Base-by-base conservation (phyloP, 164 flowering plant species). In the Taxillus chinensis region DNA sequence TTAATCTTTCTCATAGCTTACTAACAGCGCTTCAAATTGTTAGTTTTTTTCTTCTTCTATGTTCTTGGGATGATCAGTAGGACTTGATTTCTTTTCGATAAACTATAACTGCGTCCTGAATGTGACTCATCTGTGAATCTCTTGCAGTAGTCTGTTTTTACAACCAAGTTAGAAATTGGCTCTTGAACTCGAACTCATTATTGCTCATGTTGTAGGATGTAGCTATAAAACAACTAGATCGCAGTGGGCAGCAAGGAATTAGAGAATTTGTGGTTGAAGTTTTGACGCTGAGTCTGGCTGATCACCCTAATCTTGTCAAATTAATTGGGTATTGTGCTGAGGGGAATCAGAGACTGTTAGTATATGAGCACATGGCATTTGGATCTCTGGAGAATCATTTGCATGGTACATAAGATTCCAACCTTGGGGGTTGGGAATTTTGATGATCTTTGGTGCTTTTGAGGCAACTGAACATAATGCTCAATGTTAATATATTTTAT, bases 171-270 rank as follows among this genome's bases (percentile, higher is more conserved):
- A 57, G 50, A n/a, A 46, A 12, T 52, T 56, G 62, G 71, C 46
- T 10, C 13, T 48, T 5, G 45, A 55, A 57, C 52, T 10, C 45
- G 43, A 68, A 55, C 15, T 15, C 49, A 37, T 49, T 39, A 45
- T 12, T 7, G 60, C 15, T 57, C 37, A 63, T 74, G 62, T 37
- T 71, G 71, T 71, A 90, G 97, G 74, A 74, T 71, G 95, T 90
- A 62, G 93, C 97, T 62, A 86, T 88, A 64, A 90, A 90, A 73
- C 91, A 86, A 71, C 88, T 90, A 46, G 91, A 90, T 67, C 86
- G 79, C 4, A 62, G 81, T 71, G 95, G 97, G 9, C 39, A 55
- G 61, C 97, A 90, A 74, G 95, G 95, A 57, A 74, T 77, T 60
- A 74, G 89, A 62, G 97, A 88, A 67, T 88, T 90, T 60, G 73